Evolutionary conservation across 2,329 filamentous ascomycete species (phyloP), one percentile per base, ranked within the genome.

Genomic region (Magnaporthiopsis incrustans): DNA sequence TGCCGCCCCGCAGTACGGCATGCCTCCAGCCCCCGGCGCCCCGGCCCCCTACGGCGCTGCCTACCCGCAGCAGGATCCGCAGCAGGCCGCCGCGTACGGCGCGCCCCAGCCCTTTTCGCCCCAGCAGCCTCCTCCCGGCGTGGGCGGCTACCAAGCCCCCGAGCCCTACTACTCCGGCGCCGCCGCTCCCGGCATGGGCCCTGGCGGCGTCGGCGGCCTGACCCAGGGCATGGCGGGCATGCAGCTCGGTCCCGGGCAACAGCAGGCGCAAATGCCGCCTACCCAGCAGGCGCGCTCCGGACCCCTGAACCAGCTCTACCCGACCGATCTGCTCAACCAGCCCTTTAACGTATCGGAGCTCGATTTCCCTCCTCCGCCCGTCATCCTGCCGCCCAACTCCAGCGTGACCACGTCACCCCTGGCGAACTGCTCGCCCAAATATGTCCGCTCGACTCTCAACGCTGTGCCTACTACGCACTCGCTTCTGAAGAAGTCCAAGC

Each of bases 331-430:
- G 66, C 84, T 97, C 71, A 91, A 89, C 70, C 91, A 96, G 77
- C 93, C 94, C 32, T 96, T 99, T 79, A 94, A 96, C 74, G 92
- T 96, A 70, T 87, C 89, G 61, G 95, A 98, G 79, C 80, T 99
- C 68, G 94, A 98, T 71, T 84, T 93, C 66, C 91, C 93, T 59
- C 95, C 95, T 44, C 95, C 95, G 65, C 89, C 92, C 22, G 96
- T 97, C 71, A 86, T 96, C 70, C 81, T 99, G 57, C 95, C 95
- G 60, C 87, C 92, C 62, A 59, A 96, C 92, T 87, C 90, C 63
- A 95, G 91, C 73, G 91, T 96, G 64, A 98, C 94, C 27, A 90
- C 92, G 65, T 98, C 95, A 59, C 91, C 92, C 59, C 83, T 90
- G 74, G 89, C 95, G 66, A 99, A 98, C 78, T 97, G 93, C 79